phyloP scores from a whole-genome alignment of 1,139 yeast genomes.

The Kluyveromyces sp. region DNA sequence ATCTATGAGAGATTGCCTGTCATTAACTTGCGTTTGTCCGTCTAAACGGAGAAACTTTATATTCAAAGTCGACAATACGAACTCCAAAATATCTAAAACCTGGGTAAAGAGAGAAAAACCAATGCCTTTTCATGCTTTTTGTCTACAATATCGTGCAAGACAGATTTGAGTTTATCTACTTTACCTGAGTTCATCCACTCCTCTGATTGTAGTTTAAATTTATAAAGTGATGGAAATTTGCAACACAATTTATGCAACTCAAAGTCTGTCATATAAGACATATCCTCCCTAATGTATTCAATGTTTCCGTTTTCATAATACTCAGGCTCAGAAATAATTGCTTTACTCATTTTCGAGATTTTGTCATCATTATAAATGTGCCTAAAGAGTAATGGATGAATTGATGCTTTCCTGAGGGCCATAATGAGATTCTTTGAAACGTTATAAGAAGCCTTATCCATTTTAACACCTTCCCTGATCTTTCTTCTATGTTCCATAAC shows the following conservation, averaged over 20 bases:
- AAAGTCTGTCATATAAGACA: slow-evolving; percentile 93
- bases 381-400: slow-evolving; percentile 71
- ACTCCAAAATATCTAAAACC: slow-evolving; percentile 78
- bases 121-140: slow-evolving; percentile 65
- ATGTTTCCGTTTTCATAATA: slow-evolving; percentile 65
- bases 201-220: slow-evolving; percentile 46
- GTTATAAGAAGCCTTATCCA: slow-evolving; percentile 31
- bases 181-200: slow-evolving; percentile 76
- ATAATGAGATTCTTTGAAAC: slow-evolving; percentile 49
- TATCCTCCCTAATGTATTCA: slow-evolving; percentile 76
- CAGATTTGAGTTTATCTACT: slow-evolving; percentile 44
- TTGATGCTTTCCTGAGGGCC: slow-evolving; percentile 65
- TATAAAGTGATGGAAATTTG: slow-evolving; percentile 60
- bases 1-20: slow-evolving; percentile 87
- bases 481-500: slow-evolving; percentile 45
- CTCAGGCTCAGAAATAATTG: slow-evolving; percentile 72
- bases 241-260: slow-evolving; percentile 73
- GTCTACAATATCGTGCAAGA: slow-evolving; percentile 52
- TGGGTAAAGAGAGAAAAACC: slow-evolving; percentile 90
- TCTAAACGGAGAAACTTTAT: slow-evolving; percentile 79
- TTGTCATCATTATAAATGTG: slow-evolving; percentile 45
- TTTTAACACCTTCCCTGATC: slow-evolving; percentile 34
- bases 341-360: slow-evolving; percentile 60
- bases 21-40: slow-evolving; percentile 90
- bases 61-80: slow-evolving; percentile 55